Conservation (phyloP, 1,284 basidiomycete genomes). For the Takashimella tepidaria region DNA sequence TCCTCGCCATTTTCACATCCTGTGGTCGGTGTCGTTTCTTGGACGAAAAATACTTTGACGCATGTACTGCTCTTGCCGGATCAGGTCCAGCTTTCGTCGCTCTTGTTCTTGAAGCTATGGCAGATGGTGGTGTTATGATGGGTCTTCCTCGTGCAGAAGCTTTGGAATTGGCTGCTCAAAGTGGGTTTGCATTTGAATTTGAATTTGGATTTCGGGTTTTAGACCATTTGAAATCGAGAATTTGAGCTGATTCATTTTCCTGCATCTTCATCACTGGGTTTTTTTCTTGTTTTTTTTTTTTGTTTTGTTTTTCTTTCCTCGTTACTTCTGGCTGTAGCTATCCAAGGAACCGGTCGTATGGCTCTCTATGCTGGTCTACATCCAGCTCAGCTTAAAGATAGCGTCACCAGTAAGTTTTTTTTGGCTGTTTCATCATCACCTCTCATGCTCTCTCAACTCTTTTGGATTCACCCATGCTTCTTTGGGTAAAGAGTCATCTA, state of each 20-base stretch:
- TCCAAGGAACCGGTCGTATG: conserved; percentile 98
- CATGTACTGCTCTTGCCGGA: conserved; percentile 92
- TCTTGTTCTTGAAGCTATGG: conserved; percentile 97
- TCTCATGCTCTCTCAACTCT: neutral
- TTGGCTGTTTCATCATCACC: neutral
- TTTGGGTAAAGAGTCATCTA: too few relatives aligned
- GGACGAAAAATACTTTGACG: conserved; percentile 97
- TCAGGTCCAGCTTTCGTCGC: conserved; percentile 96
- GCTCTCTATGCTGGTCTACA: conserved; percentile 79
- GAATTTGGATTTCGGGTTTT: conserved; percentile 78
- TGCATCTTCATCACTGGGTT: too few relatives aligned
- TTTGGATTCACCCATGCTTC: neutral
- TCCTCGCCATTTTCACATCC: conserved; percentile 88
- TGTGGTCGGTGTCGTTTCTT: conserved; percentile 90
- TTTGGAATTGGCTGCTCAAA: conserved; percentile 90
- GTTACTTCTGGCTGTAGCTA: conserved; percentile 55
- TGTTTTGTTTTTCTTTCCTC: too few relatives aligned
- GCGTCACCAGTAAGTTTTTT: conserved; percentile 82
- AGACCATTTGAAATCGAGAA: conserved; percentile 96
- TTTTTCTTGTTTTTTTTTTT: too few relatives aligned
- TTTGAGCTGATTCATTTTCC: conserved; percentile 84
- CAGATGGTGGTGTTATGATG: conserved; percentile 99
- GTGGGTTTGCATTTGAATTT: conserved; percentile 66
- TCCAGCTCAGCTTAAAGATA: conserved; percentile 95
- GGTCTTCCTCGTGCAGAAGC: conserved; percentile 91